These are phyloP conservation scores for Coemansia sp. DNA, from an alignment of 192 early-diverging fungal species.

Conservation along the genomic window DNA sequence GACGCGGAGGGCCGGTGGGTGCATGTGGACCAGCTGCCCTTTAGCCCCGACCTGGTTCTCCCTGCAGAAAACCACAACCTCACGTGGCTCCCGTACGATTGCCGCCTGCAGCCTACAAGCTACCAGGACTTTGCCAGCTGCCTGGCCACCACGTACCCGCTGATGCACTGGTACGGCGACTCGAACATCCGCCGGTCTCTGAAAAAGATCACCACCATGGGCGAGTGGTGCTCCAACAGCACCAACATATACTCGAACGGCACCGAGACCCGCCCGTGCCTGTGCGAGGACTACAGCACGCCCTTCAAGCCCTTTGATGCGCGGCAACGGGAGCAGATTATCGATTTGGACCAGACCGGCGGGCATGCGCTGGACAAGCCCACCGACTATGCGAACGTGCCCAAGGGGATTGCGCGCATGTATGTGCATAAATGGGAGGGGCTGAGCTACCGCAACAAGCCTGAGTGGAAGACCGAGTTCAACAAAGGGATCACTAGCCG, in stretches of 20 bases:
- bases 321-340: neutral
- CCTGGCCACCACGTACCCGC: slow-evolving; percentile 25
- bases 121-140: slow-evolving; percentile 46
- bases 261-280: slow-evolving; percentile 19
- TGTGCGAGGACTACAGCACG: slow-evolving; percentile 53
- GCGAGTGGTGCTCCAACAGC: slow-evolving; percentile 38
- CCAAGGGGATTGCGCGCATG: slow-evolving; percentile 5
- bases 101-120: slow-evolving; percentile 34
- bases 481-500: neutral
- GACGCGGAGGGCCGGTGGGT: slow-evolving; percentile 53
- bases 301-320: slow-evolving; percentile 23
- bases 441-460: slow-evolving; percentile 37
- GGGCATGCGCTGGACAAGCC: slow-evolving; percentile 13
- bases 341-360: slow-evolving; percentile 16
- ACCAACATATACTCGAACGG: neutral
- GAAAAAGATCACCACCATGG: slow-evolving; percentile 52
- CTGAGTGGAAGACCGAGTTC: slow-evolving; percentile 33
- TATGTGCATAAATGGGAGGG: slow-evolving; percentile 55
- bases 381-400: neutral
- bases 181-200: slow-evolving; percentile 50
- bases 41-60: slow-evolving; percentile 6
- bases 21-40: slow-evolving; percentile 10
- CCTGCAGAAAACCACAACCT: slow-evolving; percentile 29
- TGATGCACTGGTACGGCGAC: slow-evolving; percentile 53
- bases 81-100: slow-evolving; percentile 55